These are phyloP conservation scores for Cercospora canescens DNA, from an alignment of 2,329 filamentous ascomycete genomes.

Conservation along the genomic window DNA sequence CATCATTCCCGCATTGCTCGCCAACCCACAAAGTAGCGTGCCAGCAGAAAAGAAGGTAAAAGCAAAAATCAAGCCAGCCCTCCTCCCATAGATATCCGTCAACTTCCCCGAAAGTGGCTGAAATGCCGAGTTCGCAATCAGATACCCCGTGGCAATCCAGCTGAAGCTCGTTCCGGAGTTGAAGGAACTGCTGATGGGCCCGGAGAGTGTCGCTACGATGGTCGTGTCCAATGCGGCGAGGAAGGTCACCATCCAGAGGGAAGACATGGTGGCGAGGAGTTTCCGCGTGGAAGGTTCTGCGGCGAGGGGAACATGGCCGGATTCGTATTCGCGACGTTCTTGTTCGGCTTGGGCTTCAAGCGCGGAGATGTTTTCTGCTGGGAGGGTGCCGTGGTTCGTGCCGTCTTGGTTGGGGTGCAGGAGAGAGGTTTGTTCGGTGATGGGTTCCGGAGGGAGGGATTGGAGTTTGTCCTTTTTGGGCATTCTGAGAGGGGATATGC, in stretches of 20 bases:
- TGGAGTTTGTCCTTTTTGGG: constrained; percentile 2
- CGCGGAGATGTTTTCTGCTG: constrained; percentile 7
- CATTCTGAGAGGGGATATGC: background rate
- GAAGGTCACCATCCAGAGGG: constrained; percentile 56
- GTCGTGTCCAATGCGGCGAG: constrained; percentile 69
- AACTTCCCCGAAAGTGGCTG: constrained; percentile 83
- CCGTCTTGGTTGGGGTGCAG: constrained; percentile 7
- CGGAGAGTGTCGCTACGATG: constrained; percentile 81
- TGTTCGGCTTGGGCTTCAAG: constrained; percentile 34
- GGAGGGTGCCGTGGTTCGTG: background rate
- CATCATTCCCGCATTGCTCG: constrained; percentile 63
- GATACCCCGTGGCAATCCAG: constrained; percentile 85
- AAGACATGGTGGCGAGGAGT: constrained; percentile 50
- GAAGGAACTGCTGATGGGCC: constrained; percentile 81
- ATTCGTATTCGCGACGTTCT: constrained; percentile 36
- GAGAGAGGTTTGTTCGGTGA: constrained; percentile 4
- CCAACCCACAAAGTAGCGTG: constrained; percentile 80
- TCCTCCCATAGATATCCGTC: constrained; percentile 84
- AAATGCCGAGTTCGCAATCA: constrained; percentile 83
- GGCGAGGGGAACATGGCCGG: constrained; percentile 29
- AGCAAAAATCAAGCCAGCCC: constrained; percentile 74
- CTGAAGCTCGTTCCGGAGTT: constrained; percentile 77
- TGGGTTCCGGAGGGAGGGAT: constrained; percentile 9
- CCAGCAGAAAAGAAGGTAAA: constrained; percentile 78
- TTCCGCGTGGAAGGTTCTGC: constrained; percentile 50